Evolutionary conservation across 768 basidiomycete genomes (phyloP).

Genomic region (Agrocybe praecox): DNA sequence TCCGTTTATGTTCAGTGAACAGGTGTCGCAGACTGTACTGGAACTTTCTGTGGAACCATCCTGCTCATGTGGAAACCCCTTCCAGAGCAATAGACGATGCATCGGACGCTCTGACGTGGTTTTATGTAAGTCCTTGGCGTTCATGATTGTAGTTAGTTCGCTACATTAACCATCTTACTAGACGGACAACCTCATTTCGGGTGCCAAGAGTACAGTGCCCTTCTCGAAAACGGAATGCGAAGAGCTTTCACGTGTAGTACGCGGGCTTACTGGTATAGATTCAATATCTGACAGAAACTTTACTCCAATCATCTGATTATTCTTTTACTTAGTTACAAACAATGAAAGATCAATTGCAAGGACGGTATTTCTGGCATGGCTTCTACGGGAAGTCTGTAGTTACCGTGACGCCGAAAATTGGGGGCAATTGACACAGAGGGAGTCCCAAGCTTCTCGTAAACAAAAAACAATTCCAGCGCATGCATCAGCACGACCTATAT

Average conservation of each 20-base stretch:
- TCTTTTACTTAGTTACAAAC: conserved; percentile 24
- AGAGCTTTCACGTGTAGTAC: conserved; percentile 44
- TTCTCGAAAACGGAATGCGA: conserved; percentile 59
- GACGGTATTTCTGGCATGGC: conserved; percentile 50
- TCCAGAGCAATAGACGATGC: conserved; percentile 46
- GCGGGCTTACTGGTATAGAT: conserved; percentile 33
- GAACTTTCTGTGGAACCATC: conserved; percentile 53
- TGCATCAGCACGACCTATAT: conserved; percentile 16
- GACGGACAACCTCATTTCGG: conserved; percentile 53
- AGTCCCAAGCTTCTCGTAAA: conserved; percentile 22
- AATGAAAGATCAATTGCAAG: conserved; percentile 39
- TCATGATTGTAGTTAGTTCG: not conserved
- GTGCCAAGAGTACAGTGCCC: conserved; percentile 44
- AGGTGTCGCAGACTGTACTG: conserved; percentile 51
- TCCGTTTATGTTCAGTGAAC: conserved; percentile 31
- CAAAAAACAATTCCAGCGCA: conserved; percentile 14
- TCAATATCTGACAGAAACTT: not conserved
- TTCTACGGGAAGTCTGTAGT: conserved; percentile 54
- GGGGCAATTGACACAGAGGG: conserved; percentile 42
- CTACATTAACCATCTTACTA: conserved; percentile 10
- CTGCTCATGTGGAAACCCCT: conserved; percentile 44
- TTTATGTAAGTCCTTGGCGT: conserved; percentile 33
- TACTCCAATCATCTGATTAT: not conserved
- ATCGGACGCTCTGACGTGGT: conserved; percentile 52
- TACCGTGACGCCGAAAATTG: conserved; percentile 47